These are phyloP conservation scores for Populus hybrid DNA, from an alignment of 441 rosid genomes.

Conservation along the genomic window DNA sequence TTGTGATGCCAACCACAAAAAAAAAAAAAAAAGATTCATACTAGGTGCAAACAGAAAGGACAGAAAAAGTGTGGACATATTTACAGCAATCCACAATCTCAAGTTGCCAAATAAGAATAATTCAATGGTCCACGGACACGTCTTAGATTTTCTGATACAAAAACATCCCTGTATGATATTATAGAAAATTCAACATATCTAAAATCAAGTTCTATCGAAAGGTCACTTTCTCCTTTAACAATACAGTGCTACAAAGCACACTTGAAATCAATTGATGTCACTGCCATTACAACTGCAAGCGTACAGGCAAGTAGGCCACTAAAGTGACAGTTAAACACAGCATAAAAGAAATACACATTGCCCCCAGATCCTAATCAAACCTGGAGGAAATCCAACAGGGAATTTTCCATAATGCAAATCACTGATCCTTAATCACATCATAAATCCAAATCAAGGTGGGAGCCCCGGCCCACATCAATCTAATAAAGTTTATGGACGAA, in stretches of 20 bases:
- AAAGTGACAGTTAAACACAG: neutral
- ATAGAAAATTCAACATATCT: conserved; percentile 22
- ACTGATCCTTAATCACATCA: conserved; percentile 4
- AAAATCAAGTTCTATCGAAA: conserved; percentile 12
- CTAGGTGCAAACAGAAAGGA: conserved; percentile 43
- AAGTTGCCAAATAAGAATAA: conserved; percentile 40
- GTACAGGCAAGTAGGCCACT: conserved; percentile 2
- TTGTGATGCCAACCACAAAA: conserved; percentile 29
- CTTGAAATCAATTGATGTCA: conserved; percentile 17
- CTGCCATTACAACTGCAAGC: conserved; percentile 26
- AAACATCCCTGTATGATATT: conserved; percentile 21
- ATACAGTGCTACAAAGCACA: neutral
- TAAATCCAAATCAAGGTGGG: conserved; percentile 4
- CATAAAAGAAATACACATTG: neutral
- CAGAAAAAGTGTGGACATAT: conserved; percentile 32
- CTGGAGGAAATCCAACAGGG: conserved; percentile 15
- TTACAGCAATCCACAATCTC: conserved; percentile 39
- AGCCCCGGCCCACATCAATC: neutral
- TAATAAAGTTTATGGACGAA: conserved; percentile 7
- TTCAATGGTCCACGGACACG: conserved; percentile 27
- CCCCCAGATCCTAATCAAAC: neutral
- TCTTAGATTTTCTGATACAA: conserved; percentile 20
- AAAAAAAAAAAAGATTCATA: conserved; percentile 36
- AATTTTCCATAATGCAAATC: conserved; percentile 11
- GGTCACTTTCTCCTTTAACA: conserved; percentile 34